phyloP scores from a whole-genome alignment of 2,329 filamentous ascomycete species.

The Drechmeria coniospora region DNA sequence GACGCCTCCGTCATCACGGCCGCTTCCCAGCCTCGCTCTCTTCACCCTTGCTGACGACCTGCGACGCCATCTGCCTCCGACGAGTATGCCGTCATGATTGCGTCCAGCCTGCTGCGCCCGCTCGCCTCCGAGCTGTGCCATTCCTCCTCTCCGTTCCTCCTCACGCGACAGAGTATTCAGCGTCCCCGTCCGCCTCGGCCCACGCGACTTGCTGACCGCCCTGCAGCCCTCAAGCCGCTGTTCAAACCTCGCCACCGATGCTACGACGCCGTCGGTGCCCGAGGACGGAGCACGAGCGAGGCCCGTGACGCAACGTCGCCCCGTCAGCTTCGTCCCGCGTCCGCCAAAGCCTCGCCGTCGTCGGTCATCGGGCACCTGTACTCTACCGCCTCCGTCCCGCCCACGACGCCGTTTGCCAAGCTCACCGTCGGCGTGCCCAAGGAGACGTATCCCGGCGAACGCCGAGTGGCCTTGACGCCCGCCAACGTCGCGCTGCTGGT shows the following conservation, averaged over 20 bases:
- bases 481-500: constrained; percentile 68
- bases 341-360: constrained; percentile 19
- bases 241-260: constrained; percentile 18
- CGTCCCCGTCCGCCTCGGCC: neutral
- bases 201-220: neutral
- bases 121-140: constrained; percentile 16
- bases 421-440: constrained; percentile 66
- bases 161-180: neutral
- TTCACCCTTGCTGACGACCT: too few relatives aligned
- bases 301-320: too few relatives aligned
- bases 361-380: constrained; percentile 22
- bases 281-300: constrained; percentile 14
- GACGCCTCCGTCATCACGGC: too few relatives aligned
- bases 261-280: constrained; percentile 19
- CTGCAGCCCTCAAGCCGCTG: constrained; percentile 8
- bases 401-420: constrained; percentile 48
- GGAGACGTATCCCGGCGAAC: constrained; percentile 65
- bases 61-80: constrained; percentile 14
- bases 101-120: constrained; percentile 18
- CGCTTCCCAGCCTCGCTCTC: too few relatives aligned
- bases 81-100: constrained; percentile 17
- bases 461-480: constrained; percentile 71
- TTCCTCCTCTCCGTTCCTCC: constrained; percentile 8
- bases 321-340: constrained; percentile 12
- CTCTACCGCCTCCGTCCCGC: constrained; percentile 23